These are phyloP conservation scores for Eragrostis nindensis DNA, from an alignment of 176 grass and related monocot species.

Conservation along the genomic window DNA sequence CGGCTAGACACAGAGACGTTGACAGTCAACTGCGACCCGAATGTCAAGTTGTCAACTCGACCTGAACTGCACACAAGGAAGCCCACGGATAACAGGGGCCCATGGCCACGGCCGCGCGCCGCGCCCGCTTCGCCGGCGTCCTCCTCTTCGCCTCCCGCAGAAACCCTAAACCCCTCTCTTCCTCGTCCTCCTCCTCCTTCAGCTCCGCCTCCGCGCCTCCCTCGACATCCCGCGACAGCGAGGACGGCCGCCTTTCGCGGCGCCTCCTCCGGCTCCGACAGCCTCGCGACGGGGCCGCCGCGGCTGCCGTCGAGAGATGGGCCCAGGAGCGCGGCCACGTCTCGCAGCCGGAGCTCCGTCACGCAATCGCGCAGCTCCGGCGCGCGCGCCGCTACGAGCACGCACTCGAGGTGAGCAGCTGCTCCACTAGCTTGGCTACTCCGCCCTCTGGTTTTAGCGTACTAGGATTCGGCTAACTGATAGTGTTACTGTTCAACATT, in stretches of 20 bases:
- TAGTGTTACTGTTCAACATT: background rate
- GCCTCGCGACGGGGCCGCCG: slow-evolving; percentile 23
- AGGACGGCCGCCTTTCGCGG: slow-evolving; percentile 36
- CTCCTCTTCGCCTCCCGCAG: slow-evolving; percentile 24
- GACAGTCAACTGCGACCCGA: background rate
- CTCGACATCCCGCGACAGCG: background rate
- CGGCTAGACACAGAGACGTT: too few relatives aligned
- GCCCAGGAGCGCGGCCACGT: slow-evolving; percentile 41
- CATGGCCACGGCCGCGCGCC: slow-evolving; percentile 39
- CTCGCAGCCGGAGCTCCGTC: slow-evolving; percentile 43
- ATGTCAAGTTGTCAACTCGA: slow-evolving; percentile 10
- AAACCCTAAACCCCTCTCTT: slow-evolving; percentile 43
- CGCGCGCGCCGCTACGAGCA: slow-evolving; percentile 57
- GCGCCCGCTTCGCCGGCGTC: slow-evolving; percentile 4
- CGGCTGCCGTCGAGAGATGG: slow-evolving; percentile 50
- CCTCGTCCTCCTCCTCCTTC: slow-evolving; percentile 19
- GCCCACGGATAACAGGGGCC: background rate
- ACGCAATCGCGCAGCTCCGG: slow-evolving; percentile 44
- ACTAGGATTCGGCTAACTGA: background rate
- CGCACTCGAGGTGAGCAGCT: slow-evolving; percentile 62
- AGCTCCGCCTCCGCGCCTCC: slow-evolving; percentile 3
- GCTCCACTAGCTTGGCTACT: background rate
- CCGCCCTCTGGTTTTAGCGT: background rate
- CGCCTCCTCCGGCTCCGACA: slow-evolving; percentile 50
- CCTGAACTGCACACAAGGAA: background rate